A percentile compares a stretch with the other conserved stretches of the same genome.
Conservation (phyloP, 2,329 filamentous ascomycete species). For the Cladosporium sp. region DNA sequence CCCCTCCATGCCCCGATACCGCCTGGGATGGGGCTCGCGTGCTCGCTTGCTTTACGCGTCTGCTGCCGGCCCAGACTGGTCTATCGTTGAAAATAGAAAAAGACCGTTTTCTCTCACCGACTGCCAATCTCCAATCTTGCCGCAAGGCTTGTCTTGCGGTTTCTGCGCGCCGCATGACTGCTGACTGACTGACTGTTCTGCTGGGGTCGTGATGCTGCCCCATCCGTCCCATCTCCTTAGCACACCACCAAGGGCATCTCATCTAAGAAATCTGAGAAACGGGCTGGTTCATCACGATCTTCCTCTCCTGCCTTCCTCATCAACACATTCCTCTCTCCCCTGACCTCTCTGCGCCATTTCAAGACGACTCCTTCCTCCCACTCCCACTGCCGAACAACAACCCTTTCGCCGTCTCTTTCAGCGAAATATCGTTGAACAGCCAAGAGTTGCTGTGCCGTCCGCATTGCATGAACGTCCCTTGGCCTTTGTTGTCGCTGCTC, state of each 20-base stretch:
- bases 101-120: no score
- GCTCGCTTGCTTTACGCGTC: neutral
- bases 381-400: no score
- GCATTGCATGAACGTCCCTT: conserved; percentile 30
- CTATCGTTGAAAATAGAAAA: neutral
- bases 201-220: no score
- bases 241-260: no score
- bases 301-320: no score
- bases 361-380: conserved; percentile 16
- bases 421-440: conserved; percentile 47
- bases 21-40: neutral
- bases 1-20: conserved; percentile 5
- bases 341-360: neutral
- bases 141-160: no score
- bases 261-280: no score
- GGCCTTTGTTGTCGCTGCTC: conserved; percentile 9
- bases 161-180: no score
- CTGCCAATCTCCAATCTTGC: no score
- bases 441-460: conserved; percentile 50
- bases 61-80: conserved; percentile 2
- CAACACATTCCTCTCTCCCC: neutral
- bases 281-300: no score
- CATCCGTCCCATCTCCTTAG: no score
- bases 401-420: conserved; percentile 40
- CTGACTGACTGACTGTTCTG: no score